These are phyloP conservation scores for Ustilago crameri DNA, from an alignment of 1,284 basidiomycete genomes.

Conservation along the genomic window DNA sequence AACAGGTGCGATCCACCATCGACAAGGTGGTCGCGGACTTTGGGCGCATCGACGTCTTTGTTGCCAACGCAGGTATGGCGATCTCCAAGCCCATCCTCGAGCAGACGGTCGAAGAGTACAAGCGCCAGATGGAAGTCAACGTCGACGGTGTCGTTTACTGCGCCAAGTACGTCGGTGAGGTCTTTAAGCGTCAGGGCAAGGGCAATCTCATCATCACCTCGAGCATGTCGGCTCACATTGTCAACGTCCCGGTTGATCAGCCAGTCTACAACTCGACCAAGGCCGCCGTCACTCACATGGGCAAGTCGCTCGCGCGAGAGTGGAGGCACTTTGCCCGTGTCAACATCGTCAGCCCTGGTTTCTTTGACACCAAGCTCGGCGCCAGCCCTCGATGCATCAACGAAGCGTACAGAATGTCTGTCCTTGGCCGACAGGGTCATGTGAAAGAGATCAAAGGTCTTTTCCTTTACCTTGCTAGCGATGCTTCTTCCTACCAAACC, in stretches of 20 bases:
- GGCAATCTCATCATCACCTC: slow-evolving; percentile 63
- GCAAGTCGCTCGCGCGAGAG: slow-evolving; percentile 56
- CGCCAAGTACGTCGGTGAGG: slow-evolving; percentile 56
- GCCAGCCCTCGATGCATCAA: slow-evolving; percentile 43
- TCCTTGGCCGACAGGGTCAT: slow-evolving; percentile 61
- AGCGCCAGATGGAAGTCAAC: slow-evolving; percentile 61
- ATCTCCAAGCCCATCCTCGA: slow-evolving; percentile 49
- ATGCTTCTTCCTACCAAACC: slow-evolving; percentile 53
- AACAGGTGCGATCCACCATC: slow-evolving; percentile 37
- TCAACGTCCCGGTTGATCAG: slow-evolving; percentile 60
- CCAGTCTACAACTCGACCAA: slow-evolving; percentile 58
- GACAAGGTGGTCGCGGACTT: slow-evolving; percentile 53
- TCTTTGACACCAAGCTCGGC: slow-evolving; percentile 65
- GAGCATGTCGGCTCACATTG: slow-evolving; percentile 58
- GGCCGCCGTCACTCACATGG: slow-evolving; percentile 60
- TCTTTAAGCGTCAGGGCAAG: slow-evolving; percentile 66
- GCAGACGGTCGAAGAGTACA: slow-evolving; percentile 56
- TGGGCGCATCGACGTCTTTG: slow-evolving; percentile 55
- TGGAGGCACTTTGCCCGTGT: slow-evolving; percentile 66
- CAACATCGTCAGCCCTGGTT: slow-evolving; percentile 68
- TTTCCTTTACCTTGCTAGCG: slow-evolving; percentile 58
- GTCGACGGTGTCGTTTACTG: slow-evolving; percentile 56
- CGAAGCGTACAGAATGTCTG: slow-evolving; percentile 55
- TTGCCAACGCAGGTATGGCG: slow-evolving; percentile 53
- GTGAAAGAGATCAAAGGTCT: slow-evolving; percentile 65